phyloP scores from a whole-genome alignment of 495 filamentous ascomycete species.

The Aspergillus panamensis region DNA sequence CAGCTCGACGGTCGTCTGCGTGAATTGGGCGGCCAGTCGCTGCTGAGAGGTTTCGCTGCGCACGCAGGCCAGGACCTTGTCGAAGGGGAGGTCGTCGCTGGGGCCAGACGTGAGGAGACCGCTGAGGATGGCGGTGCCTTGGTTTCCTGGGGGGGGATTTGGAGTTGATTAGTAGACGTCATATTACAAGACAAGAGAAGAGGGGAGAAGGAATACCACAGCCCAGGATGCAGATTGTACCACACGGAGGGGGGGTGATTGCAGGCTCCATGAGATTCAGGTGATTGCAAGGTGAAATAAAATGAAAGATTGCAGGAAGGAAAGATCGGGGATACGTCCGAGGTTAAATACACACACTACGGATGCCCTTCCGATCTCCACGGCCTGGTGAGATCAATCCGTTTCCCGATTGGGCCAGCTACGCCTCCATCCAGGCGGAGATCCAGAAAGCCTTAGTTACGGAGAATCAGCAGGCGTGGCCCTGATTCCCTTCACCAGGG shows the following conservation, averaged over 20 bases:
- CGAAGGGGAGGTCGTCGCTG: slow-evolving; percentile 18
- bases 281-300: not conserved
- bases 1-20: slow-evolving; percentile 11
- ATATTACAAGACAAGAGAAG: not conserved
- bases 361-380: not conserved
- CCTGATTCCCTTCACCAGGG: too few species aligned
- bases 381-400: not conserved
- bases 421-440: too few species aligned
- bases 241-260: not conserved
- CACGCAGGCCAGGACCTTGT: slow-evolving; percentile 30
- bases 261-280: not conserved
- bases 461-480: too few species aligned
- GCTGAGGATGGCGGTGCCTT: slow-evolving; percentile 35
- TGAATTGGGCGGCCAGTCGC: slow-evolving; percentile 1
- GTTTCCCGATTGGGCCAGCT: too few species aligned
- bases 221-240: not conserved
- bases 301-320: not conserved
- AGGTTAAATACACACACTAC: not conserved
- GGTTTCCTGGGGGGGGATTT: slow-evolving; percentile 29
- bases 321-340: not conserved
- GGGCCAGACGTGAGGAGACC: slow-evolving; percentile 23
- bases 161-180: not conserved
- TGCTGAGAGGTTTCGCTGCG: slow-evolving; percentile 27
- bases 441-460: too few species aligned
- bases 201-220: not conserved